Evolutionary conservation across 306 rosid genomes (phyloP), one percentile per base, ranked within the genome.

Genomic region (Malus orientalis): DNA sequence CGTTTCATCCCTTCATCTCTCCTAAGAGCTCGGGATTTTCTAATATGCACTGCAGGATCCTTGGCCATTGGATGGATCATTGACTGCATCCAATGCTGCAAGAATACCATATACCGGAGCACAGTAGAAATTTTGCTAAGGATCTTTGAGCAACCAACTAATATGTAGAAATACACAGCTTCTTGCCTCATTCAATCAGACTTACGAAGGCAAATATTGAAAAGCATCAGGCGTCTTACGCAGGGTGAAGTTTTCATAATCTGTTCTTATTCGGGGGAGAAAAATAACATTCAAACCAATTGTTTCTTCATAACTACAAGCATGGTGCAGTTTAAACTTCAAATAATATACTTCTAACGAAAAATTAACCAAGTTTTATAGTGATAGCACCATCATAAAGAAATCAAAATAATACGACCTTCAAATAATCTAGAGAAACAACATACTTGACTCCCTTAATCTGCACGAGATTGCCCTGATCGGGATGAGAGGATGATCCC

Each of bases 401-500:
- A 30, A 71, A 66, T 22, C 47, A 27, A 20, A 29, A 14, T 12
- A 1, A 36, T 13, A 67, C 44, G 14, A 71, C 33, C 65, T 30
- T 67, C 55, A 57, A 67, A 62, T 10, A 8, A 60, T 55, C 47
- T 13, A 23, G 75, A 79, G 70, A 60, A 57, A n/a, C 33, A 22
- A 71, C 42, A 16, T 16, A 81, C 67, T 47, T 23, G 71, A 59
- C 53, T 19, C 53, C 36, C 59, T 81, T 67, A 91, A 1, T 89
- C 93, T 13, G 93, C 96, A 4, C 93, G 91, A 32, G 96, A 91
- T 69, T 91, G 96, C 69, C 93, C 96, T 0, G 91, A 91, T 14
- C 93, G 88, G 69, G 96, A 91, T 9, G 96, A 91, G 74, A 91
- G 96, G 76, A 91, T 91, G 84, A 91, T 91, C 58, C 96, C 97